Evolutionary conservation across 345 rosid genomes (phyloP), one percentile per base, ranked within the genome.

Genomic region (Iberis pinnata): DNA sequence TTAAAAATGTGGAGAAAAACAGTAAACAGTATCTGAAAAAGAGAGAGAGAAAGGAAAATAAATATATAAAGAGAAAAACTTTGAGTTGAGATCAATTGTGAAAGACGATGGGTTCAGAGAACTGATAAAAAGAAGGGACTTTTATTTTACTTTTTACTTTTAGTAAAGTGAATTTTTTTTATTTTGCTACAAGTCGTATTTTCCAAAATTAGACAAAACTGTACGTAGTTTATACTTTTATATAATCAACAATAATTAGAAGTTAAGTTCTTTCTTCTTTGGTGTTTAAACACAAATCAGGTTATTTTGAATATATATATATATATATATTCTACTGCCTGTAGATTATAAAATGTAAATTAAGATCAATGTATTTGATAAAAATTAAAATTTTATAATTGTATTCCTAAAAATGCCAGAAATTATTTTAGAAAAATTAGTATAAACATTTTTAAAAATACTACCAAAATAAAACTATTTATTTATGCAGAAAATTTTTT

Each of bases 121-220:
- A 49, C 40, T 59, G 39, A 46, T 58, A 33, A 63, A 45, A 53
- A 26, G 10, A 60, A n/a, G n/a, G n/a, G n/a, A 40, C 54, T 58
- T 35, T 49, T 35, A 27, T 9, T 57, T 35, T 18, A 18, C 15
- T 15, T 16, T 13, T 52, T 45, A 13, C 49, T 19, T 50, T 52
- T 35, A 15, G 8, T 18, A 5, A 4, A 29, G 8, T 2, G 8
- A 29, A 29, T 2, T 29, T 29, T 25, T 7, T 4, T 25, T 4
- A 25, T 25, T 3, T 36, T 26, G 54, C 12, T 9, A 37, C 14
- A 29, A 33, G 37, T 24, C 16, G 12, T 33, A 24, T 53, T 45
- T 53, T 37, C 60, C 36, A 43, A 36, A 52, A 44, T 9, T 44
- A 10, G 25, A 53, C 9, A 44, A 14, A 35, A 43, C 9, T 31